Conservation (phyloP, 768 basidiomycete genomes). For the Solioccasus polychromus region DNA sequence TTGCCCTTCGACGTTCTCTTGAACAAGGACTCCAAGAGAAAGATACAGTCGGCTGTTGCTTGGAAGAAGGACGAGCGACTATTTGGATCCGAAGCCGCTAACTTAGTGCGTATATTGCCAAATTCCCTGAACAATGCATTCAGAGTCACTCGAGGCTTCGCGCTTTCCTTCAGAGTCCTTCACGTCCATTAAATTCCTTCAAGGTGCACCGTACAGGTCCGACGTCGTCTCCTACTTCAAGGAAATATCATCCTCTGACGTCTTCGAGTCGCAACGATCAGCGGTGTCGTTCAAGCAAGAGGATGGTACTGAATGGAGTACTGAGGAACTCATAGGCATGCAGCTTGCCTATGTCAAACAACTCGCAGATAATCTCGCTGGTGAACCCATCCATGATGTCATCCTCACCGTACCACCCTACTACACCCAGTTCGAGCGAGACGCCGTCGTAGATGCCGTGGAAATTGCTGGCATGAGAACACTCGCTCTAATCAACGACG, state of each 20-base stretch:
- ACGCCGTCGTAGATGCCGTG: conserved; percentile 87
- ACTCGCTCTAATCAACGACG: conserved; percentile 87
- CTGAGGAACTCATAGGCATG: conserved; percentile 93
- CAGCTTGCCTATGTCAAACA: conserved; percentile 88
- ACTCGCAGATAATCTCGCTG: conserved; percentile 74
- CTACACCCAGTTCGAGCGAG: conserved; percentile 88
- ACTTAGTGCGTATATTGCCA: conserved; percentile 58
- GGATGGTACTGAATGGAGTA: conserved; percentile 68
- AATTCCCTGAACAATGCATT: not conserved
- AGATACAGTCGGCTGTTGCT: conserved; percentile 84
- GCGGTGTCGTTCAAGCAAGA: conserved; percentile 59
- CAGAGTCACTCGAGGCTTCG: conserved; percentile 59
- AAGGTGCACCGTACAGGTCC: conserved; percentile 66
- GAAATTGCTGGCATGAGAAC: conserved; percentile 87
- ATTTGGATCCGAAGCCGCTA: conserved; percentile 87
- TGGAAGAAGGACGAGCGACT: conserved; percentile 91
- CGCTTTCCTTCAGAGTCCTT: conserved; percentile 90
- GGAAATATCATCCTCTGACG: conserved; percentile 52
- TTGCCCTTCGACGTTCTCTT: conserved; percentile 93
- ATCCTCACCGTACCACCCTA: conserved; percentile 89
- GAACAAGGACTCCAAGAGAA: conserved; percentile 96
- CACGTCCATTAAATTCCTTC: conserved; percentile 79
- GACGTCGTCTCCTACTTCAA: conserved; percentile 56
- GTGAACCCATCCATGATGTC: conserved; percentile 79
- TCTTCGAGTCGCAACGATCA: conserved; percentile 53